phyloP scores from a whole-genome alignment of 768 basidiomycete species.

The Termitomyces sp. region DNA sequence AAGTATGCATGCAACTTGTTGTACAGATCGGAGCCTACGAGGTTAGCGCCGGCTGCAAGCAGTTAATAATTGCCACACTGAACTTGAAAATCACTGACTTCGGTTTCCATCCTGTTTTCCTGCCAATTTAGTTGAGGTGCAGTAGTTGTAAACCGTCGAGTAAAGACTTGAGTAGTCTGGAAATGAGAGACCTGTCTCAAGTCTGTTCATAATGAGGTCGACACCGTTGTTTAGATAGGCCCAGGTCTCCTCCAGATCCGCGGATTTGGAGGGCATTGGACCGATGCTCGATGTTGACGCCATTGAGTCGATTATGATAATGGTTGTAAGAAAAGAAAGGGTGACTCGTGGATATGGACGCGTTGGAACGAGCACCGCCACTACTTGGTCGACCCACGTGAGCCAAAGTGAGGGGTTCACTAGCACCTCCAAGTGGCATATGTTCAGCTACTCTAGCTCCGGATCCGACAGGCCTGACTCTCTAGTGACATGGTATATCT shows the following conservation, averaged over 20 bases:
- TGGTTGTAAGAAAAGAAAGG: neutral
- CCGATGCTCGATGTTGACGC: constrained; percentile 12
- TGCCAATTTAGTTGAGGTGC: constrained; percentile 85
- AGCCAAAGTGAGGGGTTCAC: neutral
- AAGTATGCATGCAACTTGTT: constrained; percentile 91
- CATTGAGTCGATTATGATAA: neutral
- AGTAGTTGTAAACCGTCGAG: constrained; percentile 97
- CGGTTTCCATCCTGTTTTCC: constrained; percentile 57
- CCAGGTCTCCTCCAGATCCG: constrained; percentile 88
- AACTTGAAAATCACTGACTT: constrained; percentile 39
- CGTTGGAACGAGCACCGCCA: constrained; percentile 9
- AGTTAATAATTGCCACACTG: constrained; percentile 6
- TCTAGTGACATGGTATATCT: neutral
- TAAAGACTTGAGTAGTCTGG: constrained; percentile 73
- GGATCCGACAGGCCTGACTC: neutral
- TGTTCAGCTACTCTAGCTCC: neutral
- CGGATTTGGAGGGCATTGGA: constrained; percentile 56
- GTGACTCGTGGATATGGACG: constrained; percentile 9
- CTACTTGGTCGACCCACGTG: constrained; percentile 5
- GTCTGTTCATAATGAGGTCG: constrained; percentile 89
- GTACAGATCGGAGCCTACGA: constrained; percentile 98
- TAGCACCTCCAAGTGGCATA: too few relatives aligned
- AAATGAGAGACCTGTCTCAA: constrained; percentile 73
- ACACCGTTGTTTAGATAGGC: constrained; percentile 75
- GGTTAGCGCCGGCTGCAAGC: constrained; percentile 77